phyloP scores from a whole-genome alignment of 2,329 filamentous ascomycete genomes.

The Talaromyces sp. region DNA sequence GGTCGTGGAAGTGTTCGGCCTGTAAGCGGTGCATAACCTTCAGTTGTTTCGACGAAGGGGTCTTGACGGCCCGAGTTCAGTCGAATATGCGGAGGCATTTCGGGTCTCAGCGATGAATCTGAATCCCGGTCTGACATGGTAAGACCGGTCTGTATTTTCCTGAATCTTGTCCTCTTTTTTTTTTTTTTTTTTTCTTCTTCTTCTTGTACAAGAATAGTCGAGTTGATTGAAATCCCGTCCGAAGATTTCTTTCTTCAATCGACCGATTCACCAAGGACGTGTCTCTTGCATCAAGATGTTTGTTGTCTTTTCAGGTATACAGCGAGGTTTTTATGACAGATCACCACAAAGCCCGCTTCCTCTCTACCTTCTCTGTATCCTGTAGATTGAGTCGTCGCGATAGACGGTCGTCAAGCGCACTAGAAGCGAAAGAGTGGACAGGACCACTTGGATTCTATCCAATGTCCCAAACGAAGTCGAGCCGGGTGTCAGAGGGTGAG shows the following conservation, averaged over 20 bases:
- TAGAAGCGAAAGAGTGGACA: slow-evolving; percentile 28
- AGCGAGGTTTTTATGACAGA: not conserved
- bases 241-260: not conserved
- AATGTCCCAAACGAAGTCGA: slow-evolving; percentile 54
- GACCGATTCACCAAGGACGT: not conserved
- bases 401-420: slow-evolving; percentile 16
- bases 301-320: not conserved
- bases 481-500: slow-evolving; percentile 5
- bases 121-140: slow-evolving; percentile 22
- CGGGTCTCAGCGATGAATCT: slow-evolving; percentile 10
- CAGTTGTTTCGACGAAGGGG: slow-evolving; percentile 45
- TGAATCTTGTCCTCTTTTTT: not conserved
- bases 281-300: not conserved
- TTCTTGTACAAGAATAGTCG: not conserved
- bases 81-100: slow-evolving; percentile 60
- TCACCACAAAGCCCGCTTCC: not conserved
- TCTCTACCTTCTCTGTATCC: not conserved
- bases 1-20: slow-evolving; percentile 26
- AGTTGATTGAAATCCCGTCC: not conserved
- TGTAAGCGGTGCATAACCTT: slow-evolving; percentile 25
- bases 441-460: slow-evolving; percentile 44
- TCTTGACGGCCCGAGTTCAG: slow-evolving; percentile 65
- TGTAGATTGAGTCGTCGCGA: slow-evolving; percentile 10
- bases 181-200: not conserved
- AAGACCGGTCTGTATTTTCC: not conserved